Evolutionary conservation across 257 asterid genomes (phyloP).

Genomic region (Fraxinus anomala): DNA sequence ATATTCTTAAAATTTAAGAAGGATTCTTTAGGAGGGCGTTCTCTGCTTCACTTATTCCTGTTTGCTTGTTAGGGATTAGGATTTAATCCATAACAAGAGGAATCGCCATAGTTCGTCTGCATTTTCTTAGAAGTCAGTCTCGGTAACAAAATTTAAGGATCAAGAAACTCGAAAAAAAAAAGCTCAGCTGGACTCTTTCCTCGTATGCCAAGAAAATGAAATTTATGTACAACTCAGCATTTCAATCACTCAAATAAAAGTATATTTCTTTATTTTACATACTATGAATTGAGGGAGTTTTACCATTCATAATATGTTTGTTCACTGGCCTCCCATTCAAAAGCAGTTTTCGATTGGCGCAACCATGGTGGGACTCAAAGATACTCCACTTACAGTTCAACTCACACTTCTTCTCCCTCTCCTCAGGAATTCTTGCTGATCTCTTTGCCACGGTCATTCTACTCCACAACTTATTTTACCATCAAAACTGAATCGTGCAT

Average conservation of each 20-base stretch:
- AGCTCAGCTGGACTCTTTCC: background rate
- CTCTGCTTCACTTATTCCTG: background rate
- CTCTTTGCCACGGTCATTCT: slow-evolving; percentile 47
- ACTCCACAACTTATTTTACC: background rate
- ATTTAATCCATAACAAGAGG: background rate
- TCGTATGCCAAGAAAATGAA: background rate
- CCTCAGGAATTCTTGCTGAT: slow-evolving; percentile 38
- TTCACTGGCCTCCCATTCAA: slow-evolving; percentile 43
- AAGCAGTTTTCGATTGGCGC: slow-evolving; percentile 37
- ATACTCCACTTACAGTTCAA: slow-evolving; percentile 55
- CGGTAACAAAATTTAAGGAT: background rate
- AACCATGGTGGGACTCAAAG: slow-evolving; percentile 47
- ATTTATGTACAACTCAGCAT: background rate
- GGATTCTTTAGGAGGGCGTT: background rate
- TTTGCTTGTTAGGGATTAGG: background rate
- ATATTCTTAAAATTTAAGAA: background rate
- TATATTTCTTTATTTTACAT: background rate
- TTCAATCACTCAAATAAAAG: background rate
- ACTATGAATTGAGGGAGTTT: background rate
- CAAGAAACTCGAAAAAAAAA: background rate
- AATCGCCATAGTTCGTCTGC: background rate
- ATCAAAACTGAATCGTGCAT: background rate
- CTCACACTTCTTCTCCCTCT: slow-evolving; percentile 34
- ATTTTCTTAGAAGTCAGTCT: background rate
- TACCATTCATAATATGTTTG: slow-evolving; percentile 17